A percentile compares a stretch with the other conserved stretches of the same genome.
phyloP scores from a whole-genome alignment of 179 eudicot species.

The Sideroxylon spinosum region DNA sequence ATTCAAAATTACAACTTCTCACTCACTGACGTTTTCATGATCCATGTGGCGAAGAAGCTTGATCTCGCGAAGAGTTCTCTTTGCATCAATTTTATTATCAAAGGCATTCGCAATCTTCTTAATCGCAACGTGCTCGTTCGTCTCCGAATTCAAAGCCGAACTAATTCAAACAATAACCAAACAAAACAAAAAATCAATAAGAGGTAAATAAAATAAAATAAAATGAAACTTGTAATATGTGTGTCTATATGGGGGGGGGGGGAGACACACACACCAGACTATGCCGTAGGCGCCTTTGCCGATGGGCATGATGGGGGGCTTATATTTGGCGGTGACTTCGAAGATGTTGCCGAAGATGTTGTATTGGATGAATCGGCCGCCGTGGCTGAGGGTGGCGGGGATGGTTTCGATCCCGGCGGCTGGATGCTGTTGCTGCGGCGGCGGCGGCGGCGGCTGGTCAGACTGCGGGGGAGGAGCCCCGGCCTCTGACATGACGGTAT shows the following conservation, averaged over 20 bases:
- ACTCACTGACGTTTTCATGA: slow-evolving; percentile 82
- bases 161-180: slow-evolving; percentile 28
- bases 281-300: slow-evolving; percentile 98
- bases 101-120: slow-evolving; percentile 92
- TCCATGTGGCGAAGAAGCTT: slow-evolving; percentile 87
- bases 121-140: slow-evolving; percentile 76
- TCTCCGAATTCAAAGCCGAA: slow-evolving; percentile 89
- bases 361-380: slow-evolving; percentile 74
- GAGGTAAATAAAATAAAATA: background rate
- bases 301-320: slow-evolving; percentile 87
- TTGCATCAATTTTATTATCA: slow-evolving; percentile 80
- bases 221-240: no score
- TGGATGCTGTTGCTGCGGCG: no score
- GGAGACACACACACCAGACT: slow-evolving; percentile 74
- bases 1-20: background rate
- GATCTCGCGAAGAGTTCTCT: slow-evolving; percentile 87
- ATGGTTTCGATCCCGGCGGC: slow-evolving; percentile 18
- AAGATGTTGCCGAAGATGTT: slow-evolving; percentile 83
- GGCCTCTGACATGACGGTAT: slow-evolving; percentile 43
- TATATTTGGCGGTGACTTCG: slow-evolving; percentile 78
- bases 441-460: slow-evolving; percentile 26
- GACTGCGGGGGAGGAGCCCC: slow-evolving; percentile 20
- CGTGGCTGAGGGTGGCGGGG: slow-evolving; percentile 73
- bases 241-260: background rate
- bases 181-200: slow-evolving; percentile 5